Evolutionary conservation across 148 eudicot species (phyloP).

Genomic region (Rhododendron williamsianum): DNA sequence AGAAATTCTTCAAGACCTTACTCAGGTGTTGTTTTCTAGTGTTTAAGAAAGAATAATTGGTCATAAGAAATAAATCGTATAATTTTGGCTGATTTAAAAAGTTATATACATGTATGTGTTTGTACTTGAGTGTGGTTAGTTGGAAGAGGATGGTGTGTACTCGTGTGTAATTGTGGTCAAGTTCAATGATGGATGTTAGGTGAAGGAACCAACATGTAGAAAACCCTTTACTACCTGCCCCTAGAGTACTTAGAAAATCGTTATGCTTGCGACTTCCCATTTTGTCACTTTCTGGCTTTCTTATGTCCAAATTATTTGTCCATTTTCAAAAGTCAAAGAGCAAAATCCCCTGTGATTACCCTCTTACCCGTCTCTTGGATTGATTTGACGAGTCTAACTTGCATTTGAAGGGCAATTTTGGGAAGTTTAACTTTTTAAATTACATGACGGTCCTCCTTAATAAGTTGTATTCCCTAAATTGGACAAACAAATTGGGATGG

Average conservation of each 20-base stretch:
- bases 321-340: not conserved
- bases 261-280: not conserved
- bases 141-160: not conserved
- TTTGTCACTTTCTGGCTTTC: not conserved
- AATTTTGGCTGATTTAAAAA: not conserved
- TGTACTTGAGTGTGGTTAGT: not conserved
- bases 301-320: not conserved
- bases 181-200: not conserved
- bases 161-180: not conserved
- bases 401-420: not conserved
- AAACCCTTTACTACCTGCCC: not conserved
- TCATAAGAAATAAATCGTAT: not conserved
- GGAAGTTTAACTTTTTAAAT: not conserved
- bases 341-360: not conserved
- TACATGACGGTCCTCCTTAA: not conserved
- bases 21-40: slow-evolving; percentile 49
- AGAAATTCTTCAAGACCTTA: slow-evolving; percentile 94
- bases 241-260: not conserved
- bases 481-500: not conserved
- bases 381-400: not conserved
- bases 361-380: not conserved
- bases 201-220: not conserved
- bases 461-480: not conserved
- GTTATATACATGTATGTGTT: not conserved
- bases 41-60: not conserved